Evolutionary conservation across 441 rosid species (phyloP).

Genomic region (Theobroma grandiflorum): DNA sequence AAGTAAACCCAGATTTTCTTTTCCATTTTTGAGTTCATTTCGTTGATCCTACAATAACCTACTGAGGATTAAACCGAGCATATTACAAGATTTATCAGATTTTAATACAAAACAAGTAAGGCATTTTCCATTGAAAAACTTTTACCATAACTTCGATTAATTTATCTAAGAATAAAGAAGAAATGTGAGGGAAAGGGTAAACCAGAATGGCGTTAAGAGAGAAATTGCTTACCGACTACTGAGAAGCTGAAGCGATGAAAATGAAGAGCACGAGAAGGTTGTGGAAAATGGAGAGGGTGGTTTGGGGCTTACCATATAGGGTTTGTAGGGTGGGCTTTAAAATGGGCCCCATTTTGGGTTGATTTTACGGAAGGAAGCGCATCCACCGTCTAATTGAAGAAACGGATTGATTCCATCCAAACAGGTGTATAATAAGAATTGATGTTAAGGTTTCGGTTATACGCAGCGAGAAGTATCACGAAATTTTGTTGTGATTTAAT

Average conservation of each 20-base stretch:
- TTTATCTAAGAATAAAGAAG: background rate
- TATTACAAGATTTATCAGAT: background rate
- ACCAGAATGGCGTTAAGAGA: background rate
- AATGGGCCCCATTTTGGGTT: conserved; percentile 13
- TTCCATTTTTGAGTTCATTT: background rate
- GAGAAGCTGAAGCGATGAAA: background rate
- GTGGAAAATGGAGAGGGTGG: background rate
- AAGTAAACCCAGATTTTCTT: background rate
- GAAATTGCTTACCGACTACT: conserved; percentile 27
- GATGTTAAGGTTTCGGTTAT: no score
- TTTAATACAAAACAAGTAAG: background rate
- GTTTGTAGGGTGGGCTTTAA: conserved; percentile 7
- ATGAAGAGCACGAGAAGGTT: background rate
- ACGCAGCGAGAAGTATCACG: no score
- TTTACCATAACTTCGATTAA: background rate
- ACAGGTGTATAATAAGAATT: no score
- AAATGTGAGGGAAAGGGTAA: background rate
- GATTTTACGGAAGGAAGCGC: background rate
- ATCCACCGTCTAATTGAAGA: conserved; percentile 13
- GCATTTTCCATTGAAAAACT: background rate
- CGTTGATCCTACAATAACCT: background rate
- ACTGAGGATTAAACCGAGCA: background rate
- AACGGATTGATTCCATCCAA: background rate
- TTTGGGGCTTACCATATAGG: background rate
- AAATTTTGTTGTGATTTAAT: no score